Evolutionary conservation across 257 asterid species (phyloP), one percentile per base, ranked within the genome.

Genomic region (Solanum chiquidenum): DNA sequence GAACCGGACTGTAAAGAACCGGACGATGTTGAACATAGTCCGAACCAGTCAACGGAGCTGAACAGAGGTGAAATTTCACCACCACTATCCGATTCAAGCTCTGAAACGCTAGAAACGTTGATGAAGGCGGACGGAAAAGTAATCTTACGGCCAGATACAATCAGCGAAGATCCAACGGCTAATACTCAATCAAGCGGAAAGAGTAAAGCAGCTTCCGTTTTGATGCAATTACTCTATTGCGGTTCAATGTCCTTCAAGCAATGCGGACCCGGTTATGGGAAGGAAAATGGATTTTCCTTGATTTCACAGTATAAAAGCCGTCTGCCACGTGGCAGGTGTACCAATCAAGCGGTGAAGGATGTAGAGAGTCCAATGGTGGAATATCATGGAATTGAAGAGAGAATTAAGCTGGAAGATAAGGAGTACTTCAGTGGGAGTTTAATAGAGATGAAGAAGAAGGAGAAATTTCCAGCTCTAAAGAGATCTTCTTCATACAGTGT

Each of bases 401-500:
- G 91, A 42, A 58, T 83, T 87, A 93, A 91, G 37, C 9, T 91
- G 90, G 98, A 95, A 89, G 96, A 91, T 38, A 94, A 95, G 4
- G 97, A 93, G 64, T 95, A 94, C 90, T 95, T 93, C 60, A 94
- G 98, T 76, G 96, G 96, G 76, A 94, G 96, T 90, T 73, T 94
- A 37, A 92, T 92, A 80, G 94, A 93, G 92, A 92, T 94, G 38
- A 94, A 88, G 89, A 95, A 88, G 89, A 93, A 92, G 91, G 91
- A 90, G 62, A 91, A 91, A 74, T 85, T 93, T 83, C 94, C 95
- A 7, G 88, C 84, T 84, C 87, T 95, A 35, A 94, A 93, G 86
- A 93, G 97, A 88, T 96, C 98, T 86, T 92, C 92, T 76, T 96
- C 99, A n/a, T 96, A 92, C 94, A 94, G 91, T 86, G 97, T 95